Conservation (phyloP, 805 yeast genomes). For the Ogataea paraovalis region DNA sequence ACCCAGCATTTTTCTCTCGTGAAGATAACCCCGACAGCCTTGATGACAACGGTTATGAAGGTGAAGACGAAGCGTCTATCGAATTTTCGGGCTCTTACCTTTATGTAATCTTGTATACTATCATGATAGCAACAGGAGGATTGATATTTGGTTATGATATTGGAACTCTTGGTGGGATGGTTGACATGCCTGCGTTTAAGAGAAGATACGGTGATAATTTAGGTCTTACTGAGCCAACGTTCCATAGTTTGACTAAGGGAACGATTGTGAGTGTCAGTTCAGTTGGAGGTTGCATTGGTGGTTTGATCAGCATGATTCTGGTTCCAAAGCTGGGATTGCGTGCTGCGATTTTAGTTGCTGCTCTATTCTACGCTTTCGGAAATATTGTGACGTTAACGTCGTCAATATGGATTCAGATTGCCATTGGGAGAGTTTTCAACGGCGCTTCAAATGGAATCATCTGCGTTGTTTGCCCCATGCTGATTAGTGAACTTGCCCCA, state of each 20-base stretch:
- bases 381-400: slow-evolving; percentile 17
- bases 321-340: slow-evolving; percentile 27
- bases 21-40: not conserved
- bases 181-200: slow-evolving; percentile 28
- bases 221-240: not conserved
- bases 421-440: slow-evolving; percentile 27
- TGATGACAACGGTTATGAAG: slow-evolving; percentile 1
- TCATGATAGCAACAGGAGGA: slow-evolving; percentile 30
- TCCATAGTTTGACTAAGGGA: slow-evolving; percentile 27
- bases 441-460: slow-evolving; percentile 31
- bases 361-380: slow-evolving; percentile 20
- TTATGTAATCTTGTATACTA: slow-evolving; percentile 22
- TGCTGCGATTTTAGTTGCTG: slow-evolving; percentile 20
- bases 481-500: slow-evolving; percentile 34
- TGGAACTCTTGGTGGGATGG: slow-evolving; percentile 34
- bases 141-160: slow-evolving; percentile 35
- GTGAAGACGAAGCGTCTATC: not conserved
- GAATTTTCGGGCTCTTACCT: slow-evolving; percentile 17
- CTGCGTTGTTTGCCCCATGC: slow-evolving; percentile 33
- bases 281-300: slow-evolving; percentile 32
- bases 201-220: slow-evolving; percentile 22
- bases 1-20: not conserved
- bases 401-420: slow-evolving; percentile 21
- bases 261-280: slow-evolving; percentile 27
- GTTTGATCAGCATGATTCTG: slow-evolving; percentile 22